These are phyloP conservation scores for Aspergillus steynii DNA, from an alignment of 495 filamentous ascomycete genomes.

Conservation along the genomic window DNA sequence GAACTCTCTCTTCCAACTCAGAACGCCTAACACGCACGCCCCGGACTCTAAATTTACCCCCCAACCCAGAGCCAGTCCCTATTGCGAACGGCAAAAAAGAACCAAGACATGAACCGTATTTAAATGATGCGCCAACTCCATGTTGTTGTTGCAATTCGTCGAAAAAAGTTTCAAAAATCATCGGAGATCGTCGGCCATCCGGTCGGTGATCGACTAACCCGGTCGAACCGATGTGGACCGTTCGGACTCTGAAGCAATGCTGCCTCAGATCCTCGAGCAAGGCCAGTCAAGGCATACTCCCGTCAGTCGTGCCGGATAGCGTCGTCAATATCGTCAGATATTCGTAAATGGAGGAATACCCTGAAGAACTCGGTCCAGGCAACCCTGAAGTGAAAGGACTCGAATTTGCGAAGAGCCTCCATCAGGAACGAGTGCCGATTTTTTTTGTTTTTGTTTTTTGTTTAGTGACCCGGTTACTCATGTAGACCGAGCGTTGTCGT, in stretches of 20 bases:
- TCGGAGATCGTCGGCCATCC: background rate
- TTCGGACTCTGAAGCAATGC: background rate
- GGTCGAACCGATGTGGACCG: background rate
- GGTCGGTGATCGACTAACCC: background rate
- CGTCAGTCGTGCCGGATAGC: background rate
- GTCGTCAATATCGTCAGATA: conserved; percentile 14
- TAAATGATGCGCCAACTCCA: background rate
- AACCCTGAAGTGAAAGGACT: background rate
- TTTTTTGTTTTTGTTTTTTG: background rate
- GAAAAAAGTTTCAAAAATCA: conserved; percentile 3
- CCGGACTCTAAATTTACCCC: conserved; percentile 15
- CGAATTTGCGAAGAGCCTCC: background rate
- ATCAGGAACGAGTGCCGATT: background rate
- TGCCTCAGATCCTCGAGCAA: background rate
- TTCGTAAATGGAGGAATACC: background rate
- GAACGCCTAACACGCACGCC: conserved; percentile 19
- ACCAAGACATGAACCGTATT: background rate
- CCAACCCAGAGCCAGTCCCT: conserved; percentile 14
- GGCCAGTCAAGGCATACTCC: background rate
- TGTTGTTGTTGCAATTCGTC: conserved; percentile 1
- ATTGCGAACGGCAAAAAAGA: conserved; percentile 7
- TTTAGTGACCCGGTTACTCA: background rate
- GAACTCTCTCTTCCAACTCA: conserved; percentile 7
- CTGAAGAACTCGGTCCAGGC: background rate
- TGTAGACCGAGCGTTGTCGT: conserved; percentile 21